These are phyloP conservation scores for Penicillium roqueforti DNA, from an alignment of 495 filamentous ascomycete species.

Conservation along the genomic window DNA sequence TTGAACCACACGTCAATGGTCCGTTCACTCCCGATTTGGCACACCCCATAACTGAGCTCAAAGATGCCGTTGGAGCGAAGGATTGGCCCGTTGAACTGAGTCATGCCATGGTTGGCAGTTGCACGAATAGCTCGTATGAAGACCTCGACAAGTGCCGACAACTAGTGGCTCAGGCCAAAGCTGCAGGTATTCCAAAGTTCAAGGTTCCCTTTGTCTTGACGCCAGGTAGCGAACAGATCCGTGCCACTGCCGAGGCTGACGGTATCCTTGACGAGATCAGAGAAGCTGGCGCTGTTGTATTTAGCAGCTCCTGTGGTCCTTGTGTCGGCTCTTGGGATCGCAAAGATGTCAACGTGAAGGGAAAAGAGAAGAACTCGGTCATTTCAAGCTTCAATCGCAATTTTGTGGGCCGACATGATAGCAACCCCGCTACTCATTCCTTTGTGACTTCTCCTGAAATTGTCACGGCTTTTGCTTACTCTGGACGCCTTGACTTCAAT, in stretches of 20 bases:
- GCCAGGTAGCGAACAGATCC: slow-evolving; percentile 85
- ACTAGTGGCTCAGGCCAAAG: slow-evolving; percentile 78
- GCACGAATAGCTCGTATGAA: slow-evolving; percentile 93
- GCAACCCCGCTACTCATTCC: slow-evolving; percentile 54
- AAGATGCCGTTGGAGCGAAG: slow-evolving; percentile 71
- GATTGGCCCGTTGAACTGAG: slow-evolving; percentile 89
- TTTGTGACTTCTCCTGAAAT: slow-evolving; percentile 22
- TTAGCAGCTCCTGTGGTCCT: slow-evolving; percentile 81
- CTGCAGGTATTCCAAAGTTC: slow-evolving; percentile 73
- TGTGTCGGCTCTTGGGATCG: slow-evolving; percentile 76
- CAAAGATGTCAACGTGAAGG: slow-evolving; percentile 73
- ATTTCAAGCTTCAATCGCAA: slow-evolving; percentile 85
- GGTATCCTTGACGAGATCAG: slow-evolving; percentile 82
- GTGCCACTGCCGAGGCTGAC: slow-evolving; percentile 79
- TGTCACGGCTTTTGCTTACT: slow-evolving; percentile 21
- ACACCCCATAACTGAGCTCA: slow-evolving; percentile 86
- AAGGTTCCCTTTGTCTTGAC: slow-evolving; percentile 84
- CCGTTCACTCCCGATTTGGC: slow-evolving; percentile 91
- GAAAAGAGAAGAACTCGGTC: slow-evolving; percentile 81
- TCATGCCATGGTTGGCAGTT: slow-evolving; percentile 78
- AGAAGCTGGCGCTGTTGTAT: slow-evolving; percentile 79
- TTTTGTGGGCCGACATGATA: slow-evolving; percentile 89
- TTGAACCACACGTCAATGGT: slow-evolving; percentile 92
- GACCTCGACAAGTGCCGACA: slow-evolving; percentile 83
- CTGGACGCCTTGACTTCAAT: slow-evolving; percentile 20